Conservation (phyloP, 2,329 filamentous ascomycete genomes). For the Polychaeton citri region DNA sequence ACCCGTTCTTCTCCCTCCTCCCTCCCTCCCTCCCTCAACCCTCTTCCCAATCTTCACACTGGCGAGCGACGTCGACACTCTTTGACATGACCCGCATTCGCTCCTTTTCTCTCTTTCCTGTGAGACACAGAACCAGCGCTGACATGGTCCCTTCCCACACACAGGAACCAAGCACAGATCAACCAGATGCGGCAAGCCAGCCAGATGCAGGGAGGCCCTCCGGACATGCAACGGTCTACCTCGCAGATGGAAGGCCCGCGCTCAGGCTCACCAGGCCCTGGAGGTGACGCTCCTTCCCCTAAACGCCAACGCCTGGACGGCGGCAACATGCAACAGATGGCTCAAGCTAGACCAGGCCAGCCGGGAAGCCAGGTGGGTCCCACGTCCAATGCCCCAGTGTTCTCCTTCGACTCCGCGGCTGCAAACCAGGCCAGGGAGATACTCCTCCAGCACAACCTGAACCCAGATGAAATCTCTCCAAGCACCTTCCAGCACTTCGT, state of each 20-base stretch:
- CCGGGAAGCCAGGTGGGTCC: conserved; percentile 21
- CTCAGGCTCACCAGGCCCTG: conserved; percentile 67
- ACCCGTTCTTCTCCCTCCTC: not conserved
- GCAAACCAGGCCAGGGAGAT: conserved; percentile 13
- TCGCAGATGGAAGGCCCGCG: conserved; percentile 74
- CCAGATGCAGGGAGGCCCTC: conserved; percentile 46
- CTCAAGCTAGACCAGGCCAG: conserved; percentile 16
- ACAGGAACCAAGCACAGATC: conserved; percentile 16
- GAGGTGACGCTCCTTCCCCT: conserved; percentile 69
- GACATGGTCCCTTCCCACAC: not conserved
- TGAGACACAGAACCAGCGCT: conserved; percentile 3
- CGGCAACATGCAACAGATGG: conserved; percentile 59
- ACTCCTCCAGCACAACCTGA: conserved; percentile 57
- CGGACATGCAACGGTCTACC: conserved; percentile 77
- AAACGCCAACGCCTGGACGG: conserved; percentile 78
- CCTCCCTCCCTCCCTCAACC: too few species aligned
- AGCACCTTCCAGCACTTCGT: conserved; percentile 59
- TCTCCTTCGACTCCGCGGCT: conserved; percentile 8
- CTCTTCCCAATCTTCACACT: too few species aligned
- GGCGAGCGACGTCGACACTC: too few species aligned
- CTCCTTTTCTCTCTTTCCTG: too few species aligned
- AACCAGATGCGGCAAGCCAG: conserved; percentile 51
- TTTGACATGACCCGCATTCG: too few species aligned
- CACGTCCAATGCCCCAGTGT: conserved; percentile 9
- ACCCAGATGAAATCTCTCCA: conserved; percentile 57